These are phyloP conservation scores for Malbranchea zuffiana DNA, from an alignment of 2,329 filamentous ascomycete species.

Conservation along the genomic window DNA sequence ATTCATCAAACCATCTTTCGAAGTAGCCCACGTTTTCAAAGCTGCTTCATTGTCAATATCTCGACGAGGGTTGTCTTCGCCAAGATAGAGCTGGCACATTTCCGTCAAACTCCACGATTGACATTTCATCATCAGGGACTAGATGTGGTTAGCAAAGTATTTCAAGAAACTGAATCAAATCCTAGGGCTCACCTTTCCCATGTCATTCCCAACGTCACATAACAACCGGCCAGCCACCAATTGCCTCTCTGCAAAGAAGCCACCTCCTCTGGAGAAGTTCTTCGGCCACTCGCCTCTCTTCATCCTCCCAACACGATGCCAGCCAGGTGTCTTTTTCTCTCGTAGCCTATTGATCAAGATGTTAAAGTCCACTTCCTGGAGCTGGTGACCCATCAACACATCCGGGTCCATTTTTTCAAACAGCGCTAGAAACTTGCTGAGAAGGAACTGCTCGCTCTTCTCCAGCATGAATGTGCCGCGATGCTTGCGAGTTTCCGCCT, in stretches of 20 bases:
- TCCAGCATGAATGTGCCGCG: conserved; percentile 68
- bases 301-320: conserved; percentile 84
- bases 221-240: conserved; percentile 78
- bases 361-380: conserved; percentile 96
- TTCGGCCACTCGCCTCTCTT: conserved; percentile 77
- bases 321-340: conserved; percentile 83
- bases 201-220: conserved; percentile 90
- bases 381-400: conserved; percentile 82
- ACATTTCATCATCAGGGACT: conserved; percentile 88
- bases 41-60: conserved; percentile 84
- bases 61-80: conserved; percentile 57
- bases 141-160: conserved; percentile 19
- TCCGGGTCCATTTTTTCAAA: conserved; percentile 84
- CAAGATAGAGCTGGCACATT: conserved; percentile 87
- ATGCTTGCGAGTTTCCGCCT: conserved; percentile 61
- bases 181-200: conserved; percentile 59
- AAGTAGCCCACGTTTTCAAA: conserved; percentile 73
- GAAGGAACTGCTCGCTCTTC: conserved; percentile 71
- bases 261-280: conserved; percentile 72
- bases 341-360: conserved; percentile 76
- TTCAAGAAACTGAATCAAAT: neutral
- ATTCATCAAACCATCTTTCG: conserved; percentile 78
- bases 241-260: conserved; percentile 87
- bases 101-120: conserved; percentile 97
- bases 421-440: conserved; percentile 81